Conservation (phyloP, 2,329 filamentous ascomycete species). For the Calonectria pauciramosa region DNA sequence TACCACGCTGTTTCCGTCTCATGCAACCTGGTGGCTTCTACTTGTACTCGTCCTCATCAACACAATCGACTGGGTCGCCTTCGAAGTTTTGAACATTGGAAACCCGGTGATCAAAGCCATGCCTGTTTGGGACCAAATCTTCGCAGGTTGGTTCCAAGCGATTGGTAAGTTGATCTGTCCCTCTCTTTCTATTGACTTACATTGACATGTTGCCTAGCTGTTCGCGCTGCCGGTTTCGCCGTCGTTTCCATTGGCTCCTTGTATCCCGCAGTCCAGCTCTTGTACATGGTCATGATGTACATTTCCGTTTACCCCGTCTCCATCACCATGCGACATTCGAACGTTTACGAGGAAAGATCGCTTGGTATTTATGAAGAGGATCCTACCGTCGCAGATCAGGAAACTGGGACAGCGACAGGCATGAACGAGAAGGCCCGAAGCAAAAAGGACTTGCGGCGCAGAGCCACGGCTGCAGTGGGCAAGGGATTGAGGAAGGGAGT, state of each 20-base stretch:
- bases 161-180: slow-evolving; percentile 56
- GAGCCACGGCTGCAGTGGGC: slow-evolving; percentile 40
- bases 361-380: slow-evolving; percentile 69
- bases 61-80: slow-evolving; percentile 74
- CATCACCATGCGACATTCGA: slow-evolving; percentile 76
- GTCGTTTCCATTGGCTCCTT: slow-evolving; percentile 71
- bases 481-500: slow-evolving; percentile 50
- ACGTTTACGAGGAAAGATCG: slow-evolving; percentile 79
- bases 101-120: slow-evolving; percentile 68
- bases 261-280: slow-evolving; percentile 70
- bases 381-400: slow-evolving; percentile 35
- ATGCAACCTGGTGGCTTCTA: slow-evolving; percentile 76
- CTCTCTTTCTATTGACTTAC: neutral
- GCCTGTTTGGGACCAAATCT: slow-evolving; percentile 65
- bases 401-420: slow-evolving; percentile 37
- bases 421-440: slow-evolving; percentile 47
- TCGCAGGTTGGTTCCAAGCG: slow-evolving; percentile 77
- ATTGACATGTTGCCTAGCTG: slow-evolving; percentile 55
- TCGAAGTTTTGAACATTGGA: slow-evolving; percentile 75
- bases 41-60: slow-evolving; percentile 73
- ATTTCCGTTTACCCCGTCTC: slow-evolving; percentile 74
- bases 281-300: slow-evolving; percentile 77
- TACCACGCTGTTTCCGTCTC: slow-evolving; percentile 73
- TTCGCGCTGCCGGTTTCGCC: slow-evolving; percentile 76
- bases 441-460: slow-evolving; percentile 36